Percentiles rank a stretch among this genome's conserved stretches.
These are phyloP conservation scores for Phytopythium mirpurense DNA, from an alignment of 352 stramenopile genomes.

Conservation along the genomic window DNA sequence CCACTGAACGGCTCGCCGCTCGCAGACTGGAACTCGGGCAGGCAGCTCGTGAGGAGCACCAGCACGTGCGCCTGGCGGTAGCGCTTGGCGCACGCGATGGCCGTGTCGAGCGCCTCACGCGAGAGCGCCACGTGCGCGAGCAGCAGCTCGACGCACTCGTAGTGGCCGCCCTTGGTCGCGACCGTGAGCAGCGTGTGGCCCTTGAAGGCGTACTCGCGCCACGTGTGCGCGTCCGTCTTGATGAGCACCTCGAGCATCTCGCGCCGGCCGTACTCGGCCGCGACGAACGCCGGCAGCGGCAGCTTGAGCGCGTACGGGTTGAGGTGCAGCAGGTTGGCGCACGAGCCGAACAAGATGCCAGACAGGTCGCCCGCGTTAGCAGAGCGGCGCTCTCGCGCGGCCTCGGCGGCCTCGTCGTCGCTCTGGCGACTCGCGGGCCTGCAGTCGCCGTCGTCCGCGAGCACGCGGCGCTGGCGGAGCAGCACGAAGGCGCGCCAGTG, in stretches of 20 bases:
- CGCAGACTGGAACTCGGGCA: slow-evolving; percentile 39
- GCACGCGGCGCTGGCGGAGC: slow-evolving; percentile 37
- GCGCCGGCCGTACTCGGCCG: slow-evolving; percentile 43
- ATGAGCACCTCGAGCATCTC: slow-evolving; percentile 52
- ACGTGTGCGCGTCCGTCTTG: slow-evolving; percentile 18
- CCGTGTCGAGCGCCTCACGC: slow-evolving; percentile 31
- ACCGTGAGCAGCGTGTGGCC: slow-evolving; percentile 60
- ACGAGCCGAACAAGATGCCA: slow-evolving; percentile 10
- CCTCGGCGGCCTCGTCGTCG: background rate
- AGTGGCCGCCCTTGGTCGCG: slow-evolving; percentile 59
- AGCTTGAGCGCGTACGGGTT: slow-evolving; percentile 28
- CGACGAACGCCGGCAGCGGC: slow-evolving; percentile 51
- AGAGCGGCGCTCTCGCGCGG: slow-evolving; percentile 10
- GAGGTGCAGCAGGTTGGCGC: slow-evolving; percentile 12
- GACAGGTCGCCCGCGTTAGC: slow-evolving; percentile 11
- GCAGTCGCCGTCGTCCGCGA: slow-evolving; percentile 7
- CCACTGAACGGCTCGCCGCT: slow-evolving; percentile 3
- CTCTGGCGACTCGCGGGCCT: background rate
- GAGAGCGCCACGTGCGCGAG: slow-evolving; percentile 25
- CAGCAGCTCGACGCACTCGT: slow-evolving; percentile 59
- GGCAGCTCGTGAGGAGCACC: slow-evolving; percentile 60
- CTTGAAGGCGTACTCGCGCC: slow-evolving; percentile 47
- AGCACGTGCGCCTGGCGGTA: slow-evolving; percentile 63
- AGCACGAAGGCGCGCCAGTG: slow-evolving; percentile 61
- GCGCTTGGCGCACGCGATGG: slow-evolving; percentile 40